These are phyloP conservation scores for Raphanus raphanistrum DNA, from an alignment of 345 rosid genomes.

Conservation along the genomic window DNA sequence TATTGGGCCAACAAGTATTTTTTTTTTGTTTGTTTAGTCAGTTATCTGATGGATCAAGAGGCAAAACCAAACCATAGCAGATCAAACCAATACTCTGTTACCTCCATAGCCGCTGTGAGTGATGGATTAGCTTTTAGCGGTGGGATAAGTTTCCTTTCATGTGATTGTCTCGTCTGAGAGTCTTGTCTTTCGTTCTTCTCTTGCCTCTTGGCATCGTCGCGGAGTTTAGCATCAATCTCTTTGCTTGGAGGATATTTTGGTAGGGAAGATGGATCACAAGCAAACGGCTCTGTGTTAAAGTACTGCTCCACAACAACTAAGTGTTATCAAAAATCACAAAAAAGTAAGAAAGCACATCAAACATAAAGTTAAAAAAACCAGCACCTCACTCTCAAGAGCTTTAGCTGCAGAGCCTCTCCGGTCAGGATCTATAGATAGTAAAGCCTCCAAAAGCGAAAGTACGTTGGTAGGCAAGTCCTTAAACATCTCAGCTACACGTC, in stretches of 20 bases:
- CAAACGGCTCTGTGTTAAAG: slow-evolving; percentile 67
- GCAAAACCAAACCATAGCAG: slow-evolving; percentile 39
- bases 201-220: slow-evolving; percentile 71
- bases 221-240: slow-evolving; percentile 87
- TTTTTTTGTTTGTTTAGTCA: slow-evolving; percentile 19
- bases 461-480: slow-evolving; percentile 63
- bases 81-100: slow-evolving; percentile 30
- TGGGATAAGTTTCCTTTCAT: slow-evolving; percentile 26
- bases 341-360: not conserved
- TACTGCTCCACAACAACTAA: slow-evolving; percentile 50
- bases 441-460: slow-evolving; percentile 65
- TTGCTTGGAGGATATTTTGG: slow-evolving; percentile 97
- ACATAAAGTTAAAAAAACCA: slow-evolving; percentile 9
- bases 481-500: slow-evolving; percentile 63
- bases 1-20: slow-evolving; percentile 29
- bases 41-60: slow-evolving; percentile 28
- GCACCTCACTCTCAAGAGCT: slow-evolving; percentile 84
- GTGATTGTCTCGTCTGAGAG: slow-evolving; percentile 34
- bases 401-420: slow-evolving; percentile 72
- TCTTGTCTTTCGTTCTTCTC: slow-evolving; percentile 38
- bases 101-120: slow-evolving; percentile 32
- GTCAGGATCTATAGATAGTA: slow-evolving; percentile 81
- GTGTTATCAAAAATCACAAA: not conserved
- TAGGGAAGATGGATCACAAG: slow-evolving; percentile 90
- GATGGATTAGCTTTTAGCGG: slow-evolving; percentile 35